phyloP scores from a whole-genome alignment of 192 early-diverging fungal genomes.

The Powellomyces hirtus region DNA sequence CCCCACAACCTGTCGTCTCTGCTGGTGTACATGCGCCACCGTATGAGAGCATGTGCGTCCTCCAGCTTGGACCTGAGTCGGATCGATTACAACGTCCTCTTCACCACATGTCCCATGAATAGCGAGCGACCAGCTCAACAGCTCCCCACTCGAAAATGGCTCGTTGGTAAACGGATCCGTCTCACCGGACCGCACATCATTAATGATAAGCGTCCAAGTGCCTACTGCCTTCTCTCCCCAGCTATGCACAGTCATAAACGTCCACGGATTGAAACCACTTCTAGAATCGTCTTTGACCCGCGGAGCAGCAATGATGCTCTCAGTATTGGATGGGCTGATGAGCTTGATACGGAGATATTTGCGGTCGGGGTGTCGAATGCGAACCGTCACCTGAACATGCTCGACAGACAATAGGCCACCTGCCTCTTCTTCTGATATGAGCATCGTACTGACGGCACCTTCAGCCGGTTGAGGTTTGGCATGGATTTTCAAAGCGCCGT shows the following conservation, averaged over 20 bases:
- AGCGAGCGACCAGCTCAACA: conserved; percentile 26
- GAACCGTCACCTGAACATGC: conserved; percentile 80
- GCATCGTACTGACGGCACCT: conserved; percentile 24
- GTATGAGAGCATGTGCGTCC: conserved; percentile 25
- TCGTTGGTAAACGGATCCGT: conserved; percentile 16
- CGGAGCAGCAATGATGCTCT: conserved; percentile 46
- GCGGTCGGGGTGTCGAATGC: conserved; percentile 63
- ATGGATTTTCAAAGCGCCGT: conserved; percentile 48
- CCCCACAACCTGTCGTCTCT: not conserved
- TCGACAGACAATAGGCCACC: conserved; percentile 64
- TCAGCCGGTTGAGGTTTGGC: not conserved
- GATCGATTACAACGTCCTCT: conserved; percentile 20
- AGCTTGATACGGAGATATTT: conserved; percentile 40
- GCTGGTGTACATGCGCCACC: conserved; percentile 5
- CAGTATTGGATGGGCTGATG: conserved; percentile 36
- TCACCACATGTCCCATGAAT: conserved; percentile 31
- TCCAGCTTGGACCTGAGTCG: conserved; percentile 1
- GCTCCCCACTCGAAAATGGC: conserved; percentile 21
- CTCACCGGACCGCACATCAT: conserved; percentile 25
- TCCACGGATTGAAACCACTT: conserved; percentile 52
- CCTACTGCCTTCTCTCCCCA: conserved; percentile 53
- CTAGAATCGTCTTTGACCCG: conserved; percentile 32
- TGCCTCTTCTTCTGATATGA: conserved; percentile 38
- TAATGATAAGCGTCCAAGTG: conserved; percentile 39
- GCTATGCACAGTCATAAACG: conserved; percentile 51